phyloP scores from a whole-genome alignment of 352 stramenopile species.

The Globisporangium rhizosaccharum region DNA sequence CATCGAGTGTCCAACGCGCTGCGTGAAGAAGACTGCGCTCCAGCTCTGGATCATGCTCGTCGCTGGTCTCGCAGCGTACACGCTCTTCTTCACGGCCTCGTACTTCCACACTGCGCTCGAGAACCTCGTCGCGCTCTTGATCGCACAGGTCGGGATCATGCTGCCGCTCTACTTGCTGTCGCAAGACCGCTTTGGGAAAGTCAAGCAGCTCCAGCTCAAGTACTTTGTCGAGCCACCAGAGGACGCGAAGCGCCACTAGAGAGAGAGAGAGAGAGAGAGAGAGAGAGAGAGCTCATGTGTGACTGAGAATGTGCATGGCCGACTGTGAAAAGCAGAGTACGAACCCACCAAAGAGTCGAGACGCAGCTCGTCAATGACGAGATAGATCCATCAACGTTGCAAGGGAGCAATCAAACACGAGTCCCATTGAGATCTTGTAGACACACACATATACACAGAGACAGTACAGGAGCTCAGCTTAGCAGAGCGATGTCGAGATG shows the following conservation, averaged over 20 bases:
- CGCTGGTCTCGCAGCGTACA: conserved; percentile 31
- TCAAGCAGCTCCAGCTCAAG: conserved; percentile 41
- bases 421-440: no score
- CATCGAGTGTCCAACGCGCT: conserved; percentile 31
- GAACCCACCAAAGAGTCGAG: no score
- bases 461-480: no score
- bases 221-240: conserved; percentile 56
- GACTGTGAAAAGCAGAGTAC: no score
- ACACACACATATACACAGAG: no score
- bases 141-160: conserved; percentile 59
- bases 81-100: conserved; percentile 60
- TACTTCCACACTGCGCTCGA: conserved; percentile 69
- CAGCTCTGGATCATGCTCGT: conserved; percentile 41
- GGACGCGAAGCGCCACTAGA: conserved; percentile 13
- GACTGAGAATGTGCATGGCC: no score
- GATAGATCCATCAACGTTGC: no score
- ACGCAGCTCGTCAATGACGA: no score
- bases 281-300: no score
- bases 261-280: no score
- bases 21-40: conserved; percentile 48
- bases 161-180: conserved; percentile 53
- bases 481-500: no score
- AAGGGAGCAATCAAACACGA: no score
- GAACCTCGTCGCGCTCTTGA: conserved; percentile 54
- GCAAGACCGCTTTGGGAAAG: conserved; percentile 46